phyloP scores from a whole-genome alignment of 495 filamentous ascomycete species.

The Cladorrhinum samala region DNA sequence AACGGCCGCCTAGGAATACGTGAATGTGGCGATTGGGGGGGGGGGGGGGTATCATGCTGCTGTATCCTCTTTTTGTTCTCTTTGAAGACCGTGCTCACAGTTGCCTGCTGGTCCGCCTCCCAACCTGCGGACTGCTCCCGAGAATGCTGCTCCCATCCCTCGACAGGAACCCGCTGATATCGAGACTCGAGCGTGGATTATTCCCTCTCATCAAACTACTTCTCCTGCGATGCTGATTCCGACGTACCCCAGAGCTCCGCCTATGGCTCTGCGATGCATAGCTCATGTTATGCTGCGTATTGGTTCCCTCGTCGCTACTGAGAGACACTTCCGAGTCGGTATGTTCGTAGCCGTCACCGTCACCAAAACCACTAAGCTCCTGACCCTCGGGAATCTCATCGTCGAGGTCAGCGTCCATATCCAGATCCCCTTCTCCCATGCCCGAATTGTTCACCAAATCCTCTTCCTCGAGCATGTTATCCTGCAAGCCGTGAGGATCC shows the following conservation, averaged over 20 bases:
- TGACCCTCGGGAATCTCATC: slow-evolving; percentile 61
- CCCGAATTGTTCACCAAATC: slow-evolving; percentile 36
- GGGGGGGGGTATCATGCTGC: slow-evolving; percentile 18
- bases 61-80: neutral
- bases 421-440: slow-evolving; percentile 35
- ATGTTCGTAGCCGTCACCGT: slow-evolving; percentile 59
- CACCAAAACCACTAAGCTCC: slow-evolving; percentile 10
- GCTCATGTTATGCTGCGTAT: slow-evolving; percentile 22
- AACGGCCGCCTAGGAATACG: too few relatives aligned
- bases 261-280: slow-evolving; percentile 12
- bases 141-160: slow-evolving; percentile 43
- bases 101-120: slow-evolving; percentile 14
- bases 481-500: slow-evolving; percentile 5
- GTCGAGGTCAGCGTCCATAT: slow-evolving; percentile 56
- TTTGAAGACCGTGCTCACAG: neutral
- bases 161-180: slow-evolving; percentile 45
- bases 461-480: slow-evolving; percentile 49
- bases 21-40: too few relatives aligned
- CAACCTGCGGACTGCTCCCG: slow-evolving; percentile 39
- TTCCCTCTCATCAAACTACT: slow-evolving; percentile 29
- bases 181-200: slow-evolving; percentile 38
- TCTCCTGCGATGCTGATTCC: slow-evolving; percentile 8
- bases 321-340: slow-evolving; percentile 78
- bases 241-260: slow-evolving; percentile 8
- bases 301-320: slow-evolving; percentile 28